Percentiles rank a stretch among this genome's conserved stretches.
phyloP scores from a whole-genome alignment of 2,329 filamentous ascomycete species.

The Fusarium foetens region DNA sequence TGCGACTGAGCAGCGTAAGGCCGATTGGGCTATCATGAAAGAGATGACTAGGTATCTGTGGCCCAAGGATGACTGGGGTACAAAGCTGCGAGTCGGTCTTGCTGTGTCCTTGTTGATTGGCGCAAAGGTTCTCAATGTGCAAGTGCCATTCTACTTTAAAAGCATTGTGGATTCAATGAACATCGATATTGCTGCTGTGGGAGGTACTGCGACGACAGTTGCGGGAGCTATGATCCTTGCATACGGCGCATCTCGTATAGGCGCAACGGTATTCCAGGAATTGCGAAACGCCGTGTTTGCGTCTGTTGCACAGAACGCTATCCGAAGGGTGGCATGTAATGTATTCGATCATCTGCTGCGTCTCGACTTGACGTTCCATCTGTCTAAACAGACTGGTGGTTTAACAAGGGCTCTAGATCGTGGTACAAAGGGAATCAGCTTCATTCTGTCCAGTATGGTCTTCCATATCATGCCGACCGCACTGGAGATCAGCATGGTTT shows the following conservation, averaged over 20 bases:
- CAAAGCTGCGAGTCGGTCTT: constrained; percentile 84
- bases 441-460: constrained; percentile 96
- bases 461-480: constrained; percentile 96
- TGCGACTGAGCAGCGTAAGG: constrained; percentile 90
- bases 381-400: constrained; percentile 93
- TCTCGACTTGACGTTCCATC: constrained; percentile 92
- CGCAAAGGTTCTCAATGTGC: constrained; percentile 95
- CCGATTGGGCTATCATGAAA: constrained; percentile 98
- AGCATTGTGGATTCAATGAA: constrained; percentile 98
- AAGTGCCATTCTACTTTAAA: constrained; percentile 99
- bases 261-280: constrained; percentile 91
- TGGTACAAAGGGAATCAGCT: constrained; percentile 98
- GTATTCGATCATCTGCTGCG: constrained; percentile 91
- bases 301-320: constrained; percentile 96
- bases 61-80: constrained; percentile 81
- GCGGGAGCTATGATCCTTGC: constrained; percentile 94
- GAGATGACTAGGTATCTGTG: constrained; percentile 97
- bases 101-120: constrained; percentile 87
- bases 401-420: constrained; percentile 94
- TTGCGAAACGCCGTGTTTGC: constrained; percentile 96
- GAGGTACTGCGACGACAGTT: constrained; percentile 89
- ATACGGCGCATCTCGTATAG: constrained; percentile 88
- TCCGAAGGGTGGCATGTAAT: constrained; percentile 87
- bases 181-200: constrained; percentile 84
- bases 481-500: constrained; percentile 93